Evolutionary conservation across 371 early-diverging fungal species (phyloP), one percentile per base, ranked within the genome.

Genomic region (Mortierella sp.): DNA sequence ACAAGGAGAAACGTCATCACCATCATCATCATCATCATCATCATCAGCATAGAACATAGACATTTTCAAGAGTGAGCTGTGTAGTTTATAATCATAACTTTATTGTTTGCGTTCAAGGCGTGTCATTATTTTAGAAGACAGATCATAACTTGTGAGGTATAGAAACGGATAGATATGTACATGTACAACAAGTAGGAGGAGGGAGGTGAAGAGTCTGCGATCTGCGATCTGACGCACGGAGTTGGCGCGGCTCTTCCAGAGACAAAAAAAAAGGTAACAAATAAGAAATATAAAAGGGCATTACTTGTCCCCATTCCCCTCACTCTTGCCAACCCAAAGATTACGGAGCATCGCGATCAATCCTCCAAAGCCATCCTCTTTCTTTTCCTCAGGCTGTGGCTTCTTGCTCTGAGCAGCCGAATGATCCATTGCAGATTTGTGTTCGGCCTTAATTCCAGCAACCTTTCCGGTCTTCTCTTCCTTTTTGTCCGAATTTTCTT

Each of bases 331-430:
- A 4, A 63, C 58, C 67, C 67, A 72, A 21, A 72, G 63, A 0
- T 49, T 31, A n/a, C 47, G 51, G 23, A 72, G 50, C 53, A 72
- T 61, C 19, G 49, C 42, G 15, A 72, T 49, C n/a, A 72, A 46
- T 31, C 61, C 67, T 14, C 61, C 60, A 51, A 65, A 56, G 2
- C 32, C 46, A 2, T 50, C 64, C 5, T 47, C 27, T n/a, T 46
- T 34, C 42, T 60, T 41, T 17, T 6, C 31, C 7, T 24, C 34
- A 28, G 21, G 17, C 11, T 17, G 14, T 8, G 15, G 1, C 8
- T 37, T 32, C 39, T 37, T 43, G 15, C 3, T 21, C 39, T 46
- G 24, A 31, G 9, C 30, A 23, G 8, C 41, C 8, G 17, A 17
- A 9, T 15, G 0, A n/a, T n/a, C n/a, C n/a, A n/a, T n/a, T n/a